These are phyloP conservation scores for Candida khao-thaluensis DNA, from an alignment of 805 yeast genomes.

Conservation along the genomic window DNA sequence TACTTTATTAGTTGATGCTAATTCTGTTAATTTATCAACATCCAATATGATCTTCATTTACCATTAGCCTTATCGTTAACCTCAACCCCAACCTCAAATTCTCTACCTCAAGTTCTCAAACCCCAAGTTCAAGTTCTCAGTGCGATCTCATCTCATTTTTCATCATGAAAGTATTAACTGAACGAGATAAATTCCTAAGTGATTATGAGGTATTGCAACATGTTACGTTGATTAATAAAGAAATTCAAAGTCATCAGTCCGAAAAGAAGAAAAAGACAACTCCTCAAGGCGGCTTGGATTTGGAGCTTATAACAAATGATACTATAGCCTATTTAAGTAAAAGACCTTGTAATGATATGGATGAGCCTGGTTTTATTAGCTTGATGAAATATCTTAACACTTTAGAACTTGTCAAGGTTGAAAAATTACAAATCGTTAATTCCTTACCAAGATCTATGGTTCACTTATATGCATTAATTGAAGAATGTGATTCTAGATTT, in stretches of 20 bases:
- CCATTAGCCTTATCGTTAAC: no score
- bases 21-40: background rate
- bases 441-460: constrained; percentile 79
- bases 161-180: constrained; percentile 40
- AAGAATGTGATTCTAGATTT: constrained; percentile 89
- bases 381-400: constrained; percentile 48
- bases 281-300: constrained; percentile 43
- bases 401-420: constrained; percentile 72
- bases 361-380: constrained; percentile 22
- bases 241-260: constrained; percentile 16
- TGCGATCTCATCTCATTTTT: constrained; percentile 6
- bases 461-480: constrained; percentile 73
- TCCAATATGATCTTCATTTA: constrained; percentile 5
- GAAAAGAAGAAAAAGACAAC: constrained; percentile 29
- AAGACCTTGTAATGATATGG: constrained; percentile 24
- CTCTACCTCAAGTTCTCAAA: no score
- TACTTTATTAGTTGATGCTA: background rate
- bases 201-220: constrained; percentile 65
- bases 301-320: constrained; percentile 52
- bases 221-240: constrained; percentile 36
- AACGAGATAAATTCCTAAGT: constrained; percentile 59
- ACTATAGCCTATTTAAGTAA: constrained; percentile 39
- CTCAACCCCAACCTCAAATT: no score
- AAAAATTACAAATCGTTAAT: constrained; percentile 79
- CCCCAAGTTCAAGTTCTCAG: no score